A percentile compares a stretch with the other conserved stretches of the same genome.
Evolutionary conservation across 192 early-diverging fungal species (phyloP).

Genomic region (Phycomyces blakesleeanus): DNA sequence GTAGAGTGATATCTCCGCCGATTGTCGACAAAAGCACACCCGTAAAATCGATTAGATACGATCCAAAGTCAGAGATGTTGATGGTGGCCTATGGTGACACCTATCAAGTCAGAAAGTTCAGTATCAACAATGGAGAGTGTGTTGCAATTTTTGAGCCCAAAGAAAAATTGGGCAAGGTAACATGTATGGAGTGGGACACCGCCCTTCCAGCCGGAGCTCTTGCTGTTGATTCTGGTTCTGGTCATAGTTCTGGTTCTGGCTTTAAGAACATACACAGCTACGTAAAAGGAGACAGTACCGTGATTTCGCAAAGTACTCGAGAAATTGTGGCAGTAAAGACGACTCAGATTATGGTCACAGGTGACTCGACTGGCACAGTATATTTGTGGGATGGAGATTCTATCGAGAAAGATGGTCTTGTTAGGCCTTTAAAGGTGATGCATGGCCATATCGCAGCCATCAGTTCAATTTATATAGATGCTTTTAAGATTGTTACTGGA

Average conservation of each 20-base stretch:
- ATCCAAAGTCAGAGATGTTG: constrained; percentile 3
- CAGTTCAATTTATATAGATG: constrained; percentile 31
- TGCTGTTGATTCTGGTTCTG: constrained; percentile 10
- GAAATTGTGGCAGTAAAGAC: neutral
- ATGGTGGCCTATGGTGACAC: constrained; percentile 22
- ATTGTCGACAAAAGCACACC: neutral
- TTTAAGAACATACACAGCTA: neutral
- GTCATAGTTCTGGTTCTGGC: neutral
- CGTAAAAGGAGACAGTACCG: neutral
- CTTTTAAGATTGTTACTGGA: constrained; percentile 36
- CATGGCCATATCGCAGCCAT: constrained; percentile 22
- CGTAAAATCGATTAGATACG: constrained; percentile 19
- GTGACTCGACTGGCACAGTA: constrained; percentile 48
- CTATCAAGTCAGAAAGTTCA: constrained; percentile 17
- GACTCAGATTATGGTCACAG: constrained; percentile 40
- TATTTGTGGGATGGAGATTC: constrained; percentile 52
- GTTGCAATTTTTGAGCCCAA: constrained; percentile 21
- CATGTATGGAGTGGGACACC: constrained; percentile 26
- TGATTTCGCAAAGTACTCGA: neutral
- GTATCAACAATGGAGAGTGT: constrained; percentile 13
- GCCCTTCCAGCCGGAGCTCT: neutral
- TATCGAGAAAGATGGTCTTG: constrained; percentile 30
- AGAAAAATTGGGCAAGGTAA: constrained; percentile 15
- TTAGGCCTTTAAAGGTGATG: constrained; percentile 6
- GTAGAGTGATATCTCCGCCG: neutral